These are phyloP conservation scores for Neurospora discreta DNA, from an alignment of 495 filamentous ascomycete species.

Conservation along the genomic window DNA sequence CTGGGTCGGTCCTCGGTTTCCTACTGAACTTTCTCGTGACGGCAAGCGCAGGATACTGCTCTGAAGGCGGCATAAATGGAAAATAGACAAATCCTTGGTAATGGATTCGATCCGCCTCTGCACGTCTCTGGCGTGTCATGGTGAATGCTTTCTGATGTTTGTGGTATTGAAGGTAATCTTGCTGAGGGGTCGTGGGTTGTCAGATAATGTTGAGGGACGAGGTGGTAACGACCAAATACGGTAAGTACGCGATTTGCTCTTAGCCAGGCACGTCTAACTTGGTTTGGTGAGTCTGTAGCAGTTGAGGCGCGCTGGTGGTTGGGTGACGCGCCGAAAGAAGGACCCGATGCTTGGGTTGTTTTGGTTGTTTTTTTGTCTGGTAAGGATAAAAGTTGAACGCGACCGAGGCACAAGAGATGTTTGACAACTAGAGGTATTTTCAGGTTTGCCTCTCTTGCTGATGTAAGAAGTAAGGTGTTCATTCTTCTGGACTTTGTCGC, in stretches of 20 bases:
- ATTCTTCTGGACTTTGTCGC: background rate
- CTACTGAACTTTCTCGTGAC: background rate
- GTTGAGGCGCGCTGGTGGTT: background rate
- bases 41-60: background rate
- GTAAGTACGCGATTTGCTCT: background rate
- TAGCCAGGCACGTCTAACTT: background rate
- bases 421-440: background rate
- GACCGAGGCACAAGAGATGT: background rate
- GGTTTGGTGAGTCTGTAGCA: background rate
- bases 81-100: background rate
- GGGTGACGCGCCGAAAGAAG: background rate
- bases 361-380: background rate
- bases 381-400: background rate
- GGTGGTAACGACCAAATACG: background rate
- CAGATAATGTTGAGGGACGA: background rate
- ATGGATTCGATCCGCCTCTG: background rate
- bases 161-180: background rate
- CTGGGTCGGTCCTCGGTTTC: background rate
- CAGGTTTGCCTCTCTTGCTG: background rate
- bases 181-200: background rate
- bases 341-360: background rate
- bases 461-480: background rate
- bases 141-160: background rate
- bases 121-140: background rate
- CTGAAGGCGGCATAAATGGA: background rate